These are phyloP conservation scores for Gyromitra esculenta DNA, from an alignment of 2,329 filamentous ascomycete species.

Conservation along the genomic window DNA sequence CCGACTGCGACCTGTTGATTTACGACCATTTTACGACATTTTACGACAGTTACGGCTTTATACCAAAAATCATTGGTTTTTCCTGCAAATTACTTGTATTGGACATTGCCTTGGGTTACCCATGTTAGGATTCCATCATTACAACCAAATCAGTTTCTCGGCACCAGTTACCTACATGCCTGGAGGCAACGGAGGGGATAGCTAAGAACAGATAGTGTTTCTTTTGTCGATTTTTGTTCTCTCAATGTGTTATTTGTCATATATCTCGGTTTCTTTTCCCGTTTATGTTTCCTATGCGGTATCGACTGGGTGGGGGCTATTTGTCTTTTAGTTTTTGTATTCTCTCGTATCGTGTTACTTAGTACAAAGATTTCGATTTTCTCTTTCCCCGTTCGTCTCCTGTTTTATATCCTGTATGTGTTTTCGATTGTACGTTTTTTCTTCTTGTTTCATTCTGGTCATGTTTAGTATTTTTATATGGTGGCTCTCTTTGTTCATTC, in stretches of 20 bases:
- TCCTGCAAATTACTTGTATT: slow-evolving; percentile 30
- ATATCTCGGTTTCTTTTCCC: slow-evolving; percentile 24
- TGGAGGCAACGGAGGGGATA: neutral
- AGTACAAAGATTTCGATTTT: slow-evolving; percentile 37
- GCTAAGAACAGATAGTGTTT: slow-evolving; percentile 17
- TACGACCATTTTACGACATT: slow-evolving; percentile 43
- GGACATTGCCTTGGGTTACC: slow-evolving; percentile 16
- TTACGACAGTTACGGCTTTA: slow-evolving; percentile 47
- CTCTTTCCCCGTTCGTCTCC: neutral
- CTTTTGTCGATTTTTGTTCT: slow-evolving; percentile 30
- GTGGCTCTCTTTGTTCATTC: slow-evolving; percentile 18
- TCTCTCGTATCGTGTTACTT: slow-evolving; percentile 26
- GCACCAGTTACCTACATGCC: neutral
- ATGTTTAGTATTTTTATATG: slow-evolving; percentile 37
- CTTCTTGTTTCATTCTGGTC: slow-evolving; percentile 22
- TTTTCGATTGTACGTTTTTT: slow-evolving; percentile 28
- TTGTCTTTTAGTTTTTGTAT: slow-evolving; percentile 35
- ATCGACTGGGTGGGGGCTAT: slow-evolving; percentile 35
- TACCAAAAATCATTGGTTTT: slow-evolving; percentile 48
- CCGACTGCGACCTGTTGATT: slow-evolving; percentile 39
- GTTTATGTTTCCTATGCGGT: slow-evolving; percentile 37
- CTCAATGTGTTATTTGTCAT: slow-evolving; percentile 39
- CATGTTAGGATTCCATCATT: slow-evolving; percentile 7
- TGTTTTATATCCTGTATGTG: slow-evolving; percentile 49
- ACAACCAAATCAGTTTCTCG: slow-evolving; percentile 11